Base-by-base conservation (phyloP, 2,329 filamentous ascomycete genomes). In the Calonectria montana region DNA sequence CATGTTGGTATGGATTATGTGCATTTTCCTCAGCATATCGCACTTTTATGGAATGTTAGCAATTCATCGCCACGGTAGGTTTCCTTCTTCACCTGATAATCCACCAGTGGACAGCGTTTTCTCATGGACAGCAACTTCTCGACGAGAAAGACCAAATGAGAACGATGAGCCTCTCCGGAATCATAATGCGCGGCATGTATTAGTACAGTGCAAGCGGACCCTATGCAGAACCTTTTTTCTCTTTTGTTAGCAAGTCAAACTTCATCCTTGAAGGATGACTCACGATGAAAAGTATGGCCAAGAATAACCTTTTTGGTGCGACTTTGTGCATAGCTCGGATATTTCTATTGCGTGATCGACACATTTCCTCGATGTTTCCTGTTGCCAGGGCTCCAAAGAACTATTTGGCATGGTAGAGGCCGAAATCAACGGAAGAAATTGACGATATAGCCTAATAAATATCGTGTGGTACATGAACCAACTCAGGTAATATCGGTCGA, bases 201-300 rank as follows among this genome's bases (percentile, higher is more conserved):
- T 8, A 74, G 41, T 5, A 74, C 72, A 0, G 72, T 74, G 10
- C 69, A 67, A 25, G 72, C 72, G 1, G 69, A 67, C 18, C 69
- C 72, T 4, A 74, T 59, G 15, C 72, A 74, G 15, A 69, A 74
- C 1, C 72, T 74, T n/a, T 4, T 8, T 13, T 18, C 72, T n/a
- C 4, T 8, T 13, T 18, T 4, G n/a, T 69, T 16, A 69, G 25
- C 27, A 18, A 21, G 21, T 4, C 3, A 21, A 37, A 29, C 31
- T 35, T 1, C 0, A 27, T 4, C 12, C 1, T 23, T 13, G 15
- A 37, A 15, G 6, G 2, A 2, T 2, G 18, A 53, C 65, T 50
- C 18, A 67, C 72, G 70, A 72, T 5, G 72, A 69, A 29, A 74
- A 74, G 25, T 67, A 74, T 2, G 72, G 70, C 72, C 72, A 74